Evolutionary conservation across 2,329 filamentous ascomycete species (phyloP), one percentile per base, ranked within the genome.

Genomic region (Chaetomiaceae sp.): DNA sequence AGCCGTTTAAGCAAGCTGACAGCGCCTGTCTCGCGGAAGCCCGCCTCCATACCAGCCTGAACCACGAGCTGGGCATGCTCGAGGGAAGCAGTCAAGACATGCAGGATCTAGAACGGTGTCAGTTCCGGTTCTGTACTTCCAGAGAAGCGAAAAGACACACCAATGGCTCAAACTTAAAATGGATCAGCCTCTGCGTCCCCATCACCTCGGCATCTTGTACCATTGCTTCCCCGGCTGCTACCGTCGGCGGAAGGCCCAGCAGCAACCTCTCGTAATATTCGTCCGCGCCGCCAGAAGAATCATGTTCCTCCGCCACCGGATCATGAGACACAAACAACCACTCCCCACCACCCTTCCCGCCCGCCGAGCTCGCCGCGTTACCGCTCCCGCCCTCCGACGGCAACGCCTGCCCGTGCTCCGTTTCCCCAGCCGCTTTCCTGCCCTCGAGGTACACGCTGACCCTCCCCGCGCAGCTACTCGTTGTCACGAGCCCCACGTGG

Each of bases 111-210:
- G 33, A 9, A n/a, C 6, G 29, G 43, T 58, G 53, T 21, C 10
- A 38, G 33, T 14, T 4, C 4, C 9, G 13, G 2, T 44, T 11
- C 25, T n/a, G 16, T 13, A 16, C 6, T 16, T 16, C 11, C 1
- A 1, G 9, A n/a, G 13, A n/a, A 38, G n/a, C 30, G 37, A 21
- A 6, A 7, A 33, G 33, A 66, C 83, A 66, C 78, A 95, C 91
- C 90, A 96, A 90, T 4, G 91, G 90, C 68, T 96, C 91, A 65
- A 95, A 96, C 69, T 95, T 94, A 72, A 96, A 88, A 69, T 92
- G 89, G 46, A 96, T 77, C 68, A 80, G 70, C 64, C 79, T 75
- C 63, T 71, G 20, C 36, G 38, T 18, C n/a, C 29, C 23, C 2
- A 21, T 37, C 37, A 47, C 10, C n/a, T 29, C 46, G 21, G 13